A percentile compares a stretch with the other conserved stretches of the same genome.
Evolutionary conservation across 805 yeast genomes (phyloP).

Genomic region (Cyberlindnera amylophila): DNA sequence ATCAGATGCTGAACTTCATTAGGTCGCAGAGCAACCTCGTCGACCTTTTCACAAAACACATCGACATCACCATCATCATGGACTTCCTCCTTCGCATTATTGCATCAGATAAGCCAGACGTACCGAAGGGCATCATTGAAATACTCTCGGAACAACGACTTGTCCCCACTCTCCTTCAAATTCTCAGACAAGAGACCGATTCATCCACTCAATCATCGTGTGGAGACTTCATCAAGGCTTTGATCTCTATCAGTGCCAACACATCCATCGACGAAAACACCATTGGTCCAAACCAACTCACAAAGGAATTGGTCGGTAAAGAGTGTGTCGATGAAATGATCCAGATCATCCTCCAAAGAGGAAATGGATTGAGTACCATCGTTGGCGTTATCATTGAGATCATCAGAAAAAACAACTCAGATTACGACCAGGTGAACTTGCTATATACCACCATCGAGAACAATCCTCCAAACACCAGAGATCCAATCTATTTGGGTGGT

Average conservation of each 20-base stretch:
- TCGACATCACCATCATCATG: constrained; percentile 87
- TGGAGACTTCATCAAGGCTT: constrained; percentile 89
- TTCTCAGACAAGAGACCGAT: constrained; percentile 55
- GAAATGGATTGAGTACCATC: constrained; percentile 82
- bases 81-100: constrained; percentile 85
- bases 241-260: constrained; percentile 92
- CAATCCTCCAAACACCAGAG: constrained; percentile 86
- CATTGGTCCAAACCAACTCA: constrained; percentile 90
- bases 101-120: constrained; percentile 86
- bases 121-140: constrained; percentile 85
- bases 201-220: constrained; percentile 83
- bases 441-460: constrained; percentile 68
- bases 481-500: constrained; percentile 86
- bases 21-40: constrained; percentile 56
- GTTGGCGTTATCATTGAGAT: constrained; percentile 92
- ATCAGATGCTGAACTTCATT: constrained; percentile 51
- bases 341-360: constrained; percentile 60
- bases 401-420: constrained; percentile 92
- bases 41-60: constrained; percentile 67
- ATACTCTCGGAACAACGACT: constrained; percentile 69
- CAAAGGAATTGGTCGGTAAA: constrained; percentile 79
- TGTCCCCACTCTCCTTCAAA: constrained; percentile 64
- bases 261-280: constrained; percentile 74
- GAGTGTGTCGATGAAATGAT: constrained; percentile 59
- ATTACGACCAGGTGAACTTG: constrained; percentile 84